Evolutionary conservation across 768 basidiomycete genomes (phyloP), one percentile per base, ranked within the genome.

Genomic region (Trametes cubensis): DNA sequence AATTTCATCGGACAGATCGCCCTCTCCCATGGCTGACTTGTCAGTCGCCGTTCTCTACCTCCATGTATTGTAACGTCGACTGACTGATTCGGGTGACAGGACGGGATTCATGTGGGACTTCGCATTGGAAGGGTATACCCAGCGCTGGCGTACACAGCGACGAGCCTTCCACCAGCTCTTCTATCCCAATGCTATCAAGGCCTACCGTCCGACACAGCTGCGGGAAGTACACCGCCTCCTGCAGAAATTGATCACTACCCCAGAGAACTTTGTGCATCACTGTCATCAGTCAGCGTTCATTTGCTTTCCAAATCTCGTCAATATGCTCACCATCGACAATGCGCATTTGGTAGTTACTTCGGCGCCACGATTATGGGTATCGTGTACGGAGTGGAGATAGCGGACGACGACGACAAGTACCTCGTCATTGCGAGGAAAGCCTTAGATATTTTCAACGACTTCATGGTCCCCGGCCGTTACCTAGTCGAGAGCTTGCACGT

Each of bases 401-500:
- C 58, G 13, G 64, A 63, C 10, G 30, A 59, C 21, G 45, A 66
- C 30, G 67, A 68, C 57, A 55, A 64, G 50, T 66, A 60, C 21
- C 46, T 68, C 30, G 55, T 25, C 18, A 44, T 68, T 21, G 67
- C 68, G 5, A 55, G 66, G 55, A 62, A 60, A 28, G 64, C 61
- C 4, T 46, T 70, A 8, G 56, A 67, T 17, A 57, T 66, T 13
- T 49, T 62, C 21, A 23, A 20, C 4, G 45, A 57, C 7, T 55
- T 56, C 1, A 66, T 73, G 0, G 61, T 73, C 6, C 78, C 78
- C 2, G 81, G 80, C 6, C 61, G 71, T 20, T 82, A 76, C 60
- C 68, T 82, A 3, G 80, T 85, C 7, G 82, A 84, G 51, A 45
- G 61, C 11, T 47, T 74, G 21, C 71, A 68, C 13, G 30, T 62